Evolutionary conservation across 441 rosid species (phyloP).

Genomic region (Cnidoscolus chayamansa): DNA sequence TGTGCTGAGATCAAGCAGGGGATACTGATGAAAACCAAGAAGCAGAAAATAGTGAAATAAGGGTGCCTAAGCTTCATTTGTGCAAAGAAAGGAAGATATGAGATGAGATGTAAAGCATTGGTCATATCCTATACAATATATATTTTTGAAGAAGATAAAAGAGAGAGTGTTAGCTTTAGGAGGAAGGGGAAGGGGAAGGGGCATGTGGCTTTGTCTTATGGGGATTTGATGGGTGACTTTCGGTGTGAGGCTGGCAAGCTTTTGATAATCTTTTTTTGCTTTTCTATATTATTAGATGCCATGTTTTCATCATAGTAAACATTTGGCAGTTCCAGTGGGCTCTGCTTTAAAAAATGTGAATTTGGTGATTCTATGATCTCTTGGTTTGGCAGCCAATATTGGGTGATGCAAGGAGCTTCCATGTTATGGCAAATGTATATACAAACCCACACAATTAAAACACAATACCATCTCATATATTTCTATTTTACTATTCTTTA

Average conservation of each 20-base stretch:
- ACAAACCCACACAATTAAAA: no score
- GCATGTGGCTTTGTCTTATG: neutral
- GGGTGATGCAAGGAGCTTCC: neutral
- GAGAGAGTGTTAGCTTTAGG: no score
- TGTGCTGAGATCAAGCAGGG: constrained; percentile 49
- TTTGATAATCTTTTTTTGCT: constrained; percentile 7
- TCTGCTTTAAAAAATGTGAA: neutral
- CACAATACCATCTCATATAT: no score
- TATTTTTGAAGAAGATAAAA: neutral
- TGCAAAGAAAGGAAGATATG: neutral
- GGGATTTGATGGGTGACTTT: constrained; percentile 24
- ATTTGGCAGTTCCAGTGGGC: neutral
- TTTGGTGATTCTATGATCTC: constrained; percentile 11
- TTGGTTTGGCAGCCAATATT: neutral
- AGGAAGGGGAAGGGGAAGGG: neutral
- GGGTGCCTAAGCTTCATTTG: constrained; percentile 33
- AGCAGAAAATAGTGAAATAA: constrained; percentile 17
- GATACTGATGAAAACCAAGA: constrained; percentile 28
- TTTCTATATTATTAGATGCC: constrained; percentile 29
- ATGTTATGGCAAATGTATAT: neutral
- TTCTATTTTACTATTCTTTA: no score
- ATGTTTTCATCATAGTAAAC: constrained; percentile 11
- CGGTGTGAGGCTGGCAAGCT: constrained; percentile 25
- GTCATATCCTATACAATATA: neutral
- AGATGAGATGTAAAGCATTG: constrained; percentile 1